Evolutionary conservation across 139 green algal genomes (phyloP).

Genomic region (Pleodorina starrii): DNA sequence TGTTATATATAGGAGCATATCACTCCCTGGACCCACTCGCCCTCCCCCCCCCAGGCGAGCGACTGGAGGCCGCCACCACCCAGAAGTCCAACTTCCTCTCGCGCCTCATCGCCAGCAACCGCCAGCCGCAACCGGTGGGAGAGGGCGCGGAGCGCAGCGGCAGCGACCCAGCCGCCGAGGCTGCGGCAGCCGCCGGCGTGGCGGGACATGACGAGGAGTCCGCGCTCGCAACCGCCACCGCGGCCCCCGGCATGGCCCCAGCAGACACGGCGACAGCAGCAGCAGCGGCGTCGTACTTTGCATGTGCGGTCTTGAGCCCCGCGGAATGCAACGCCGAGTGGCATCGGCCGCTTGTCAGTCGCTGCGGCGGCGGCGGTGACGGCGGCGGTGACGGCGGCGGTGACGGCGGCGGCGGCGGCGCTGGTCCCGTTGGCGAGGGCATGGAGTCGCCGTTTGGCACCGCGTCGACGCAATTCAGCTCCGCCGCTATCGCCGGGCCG

Average conservation of each 20-base stretch:
- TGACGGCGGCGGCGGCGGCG: not conserved
- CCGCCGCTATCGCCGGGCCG: not conserved
- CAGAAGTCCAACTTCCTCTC: conserved; percentile 48
- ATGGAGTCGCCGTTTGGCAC: conserved; percentile 22
- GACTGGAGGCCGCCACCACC: conserved; percentile 19
- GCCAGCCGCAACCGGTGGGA: not conserved
- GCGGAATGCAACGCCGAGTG: too few relatives aligned
- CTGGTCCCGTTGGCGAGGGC: conserved; percentile 27
- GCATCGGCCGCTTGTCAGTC: not conserved
- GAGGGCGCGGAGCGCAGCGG: not conserved
- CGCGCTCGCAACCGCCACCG: not conserved
- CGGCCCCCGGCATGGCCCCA: not conserved
- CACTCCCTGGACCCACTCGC: too few relatives aligned
- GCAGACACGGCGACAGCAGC: not conserved
- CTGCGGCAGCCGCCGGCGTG: not conserved
- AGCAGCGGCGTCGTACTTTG: too few relatives aligned
- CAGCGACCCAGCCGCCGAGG: not conserved
- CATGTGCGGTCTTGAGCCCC: too few relatives aligned
- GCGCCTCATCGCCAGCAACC: conserved; percentile 47
- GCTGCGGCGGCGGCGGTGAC: too few relatives aligned
- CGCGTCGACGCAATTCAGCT: not conserved
- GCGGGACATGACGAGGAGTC: not conserved
- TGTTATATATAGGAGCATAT: too few relatives aligned
- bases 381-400: not conserved
- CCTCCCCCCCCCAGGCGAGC: conserved; percentile 34